Percentiles rank a stretch among this genome's conserved stretches.
These are phyloP conservation scores for Hortaea werneckii DNA, from an alignment of 2,329 filamentous ascomycete species.

Conservation along the genomic window DNA sequence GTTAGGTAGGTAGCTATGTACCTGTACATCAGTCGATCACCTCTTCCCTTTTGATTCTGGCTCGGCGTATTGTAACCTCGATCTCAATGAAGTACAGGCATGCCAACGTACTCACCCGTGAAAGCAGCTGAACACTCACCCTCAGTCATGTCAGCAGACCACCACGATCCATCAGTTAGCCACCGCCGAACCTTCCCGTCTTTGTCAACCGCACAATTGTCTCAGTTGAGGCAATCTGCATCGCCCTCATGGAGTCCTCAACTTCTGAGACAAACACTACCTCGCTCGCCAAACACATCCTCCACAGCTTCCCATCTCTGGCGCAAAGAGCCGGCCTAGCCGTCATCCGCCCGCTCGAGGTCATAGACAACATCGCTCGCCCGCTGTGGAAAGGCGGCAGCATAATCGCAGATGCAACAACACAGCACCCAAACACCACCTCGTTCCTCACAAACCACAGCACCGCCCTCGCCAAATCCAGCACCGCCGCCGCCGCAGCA, in stretches of 20 bases:
- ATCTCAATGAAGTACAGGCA: neutral
- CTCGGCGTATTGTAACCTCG: too few species aligned
- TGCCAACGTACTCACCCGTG: neutral
- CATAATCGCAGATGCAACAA: constrained; percentile 50
- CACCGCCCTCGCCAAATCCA: constrained; percentile 31
- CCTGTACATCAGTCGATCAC: too few species aligned
- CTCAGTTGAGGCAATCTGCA: too few species aligned
- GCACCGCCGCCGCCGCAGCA: constrained; percentile 17
- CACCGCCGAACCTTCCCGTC: neutral
- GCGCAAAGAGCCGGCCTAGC: constrained; percentile 59
- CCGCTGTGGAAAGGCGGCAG: constrained; percentile 46
- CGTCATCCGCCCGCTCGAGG: constrained; percentile 47
- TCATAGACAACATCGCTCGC: constrained; percentile 44
- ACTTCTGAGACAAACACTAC: constrained; percentile 21
- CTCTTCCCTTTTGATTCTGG: too few species aligned
- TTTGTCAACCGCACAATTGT: neutral
- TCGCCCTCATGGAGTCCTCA: constrained; percentile 2
- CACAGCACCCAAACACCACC: constrained; percentile 33
- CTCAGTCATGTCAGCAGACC: neutral
- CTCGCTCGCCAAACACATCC: constrained; percentile 57
- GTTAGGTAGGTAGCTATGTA: too few species aligned
- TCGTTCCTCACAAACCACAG: constrained; percentile 26
- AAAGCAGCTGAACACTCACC: neutral
- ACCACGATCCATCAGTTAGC: neutral
- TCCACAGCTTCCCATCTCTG: constrained; percentile 60